Evolutionary conservation across 345 rosid species (phyloP).

Genomic region (Zanthoxylum bungeanum): DNA sequence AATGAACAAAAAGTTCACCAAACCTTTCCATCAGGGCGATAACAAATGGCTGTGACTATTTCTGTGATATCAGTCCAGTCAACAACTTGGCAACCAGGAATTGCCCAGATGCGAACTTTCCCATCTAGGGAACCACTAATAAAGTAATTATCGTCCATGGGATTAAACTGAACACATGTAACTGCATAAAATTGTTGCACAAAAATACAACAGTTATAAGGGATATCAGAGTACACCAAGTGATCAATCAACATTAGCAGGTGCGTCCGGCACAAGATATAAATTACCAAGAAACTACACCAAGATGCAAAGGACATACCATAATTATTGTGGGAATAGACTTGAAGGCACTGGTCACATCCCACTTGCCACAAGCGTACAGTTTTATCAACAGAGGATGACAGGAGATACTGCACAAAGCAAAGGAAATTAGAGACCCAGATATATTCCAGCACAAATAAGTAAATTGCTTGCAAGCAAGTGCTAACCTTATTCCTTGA

Average conservation of each 20-base stretch:
- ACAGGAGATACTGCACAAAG: conserved; percentile 35
- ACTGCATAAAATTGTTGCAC: conserved; percentile 28
- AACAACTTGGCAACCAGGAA: conserved; percentile 38
- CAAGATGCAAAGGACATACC: conserved; percentile 25
- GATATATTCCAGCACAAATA: background rate
- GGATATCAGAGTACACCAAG: conserved; percentile 1
- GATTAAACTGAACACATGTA: conserved; percentile 49
- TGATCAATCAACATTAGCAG: background rate
- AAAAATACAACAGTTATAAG: background rate
- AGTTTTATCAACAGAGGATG: conserved; percentile 54
- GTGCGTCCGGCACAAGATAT: background rate
- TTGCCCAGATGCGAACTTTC: conserved; percentile 40
- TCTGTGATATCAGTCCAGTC: conserved; percentile 42
- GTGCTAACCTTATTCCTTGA: conserved; percentile 40
- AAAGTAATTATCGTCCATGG: conserved; percentile 48
- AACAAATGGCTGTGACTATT: conserved; percentile 45
- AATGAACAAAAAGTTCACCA: background rate
- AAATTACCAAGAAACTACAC: background rate
- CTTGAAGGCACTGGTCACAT: conserved; percentile 29
- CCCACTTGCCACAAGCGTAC: conserved; percentile 59
- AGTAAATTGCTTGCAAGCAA: conserved; percentile 7
- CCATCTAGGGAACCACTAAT: conserved; percentile 64
- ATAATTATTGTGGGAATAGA: conserved; percentile 40
- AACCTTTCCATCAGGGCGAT: conserved; percentile 49
- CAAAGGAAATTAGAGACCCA: conserved; percentile 11